A percentile compares a stretch with the other conserved stretches of the same genome.
phyloP scores from a whole-genome alignment of 176 grass and related monocot species.

The Puya raimondii region DNA sequence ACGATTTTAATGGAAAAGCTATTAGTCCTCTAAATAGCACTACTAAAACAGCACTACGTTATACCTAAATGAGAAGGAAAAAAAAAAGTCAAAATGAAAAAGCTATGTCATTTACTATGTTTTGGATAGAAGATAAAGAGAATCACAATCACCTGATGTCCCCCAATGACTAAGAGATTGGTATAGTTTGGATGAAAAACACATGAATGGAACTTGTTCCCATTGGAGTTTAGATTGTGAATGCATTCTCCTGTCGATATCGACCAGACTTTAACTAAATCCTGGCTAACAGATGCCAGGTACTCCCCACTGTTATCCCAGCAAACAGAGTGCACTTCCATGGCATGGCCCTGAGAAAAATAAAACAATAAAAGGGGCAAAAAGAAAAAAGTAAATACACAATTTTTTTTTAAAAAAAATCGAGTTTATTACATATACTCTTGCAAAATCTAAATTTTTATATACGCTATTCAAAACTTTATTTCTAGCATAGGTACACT shows the following conservation, averaged over 20 bases:
- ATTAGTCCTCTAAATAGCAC: too few relatives aligned
- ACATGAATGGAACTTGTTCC: constrained; percentile 96
- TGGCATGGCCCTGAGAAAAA: constrained; percentile 57
- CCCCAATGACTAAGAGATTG: constrained; percentile 83
- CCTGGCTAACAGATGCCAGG: constrained; percentile 89
- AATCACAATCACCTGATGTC: constrained; percentile 56
- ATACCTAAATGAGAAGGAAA: constrained; percentile 6
- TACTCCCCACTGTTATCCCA: constrained; percentile 83
- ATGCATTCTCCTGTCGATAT: constrained; percentile 72
- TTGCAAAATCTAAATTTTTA: background rate
- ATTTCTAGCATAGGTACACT: too few relatives aligned
- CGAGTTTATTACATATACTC: background rate
- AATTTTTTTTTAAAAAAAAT: background rate
- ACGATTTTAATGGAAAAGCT: too few relatives aligned
- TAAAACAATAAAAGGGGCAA: background rate
- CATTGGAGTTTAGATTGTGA: constrained; percentile 83
- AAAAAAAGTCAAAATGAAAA: background rate
- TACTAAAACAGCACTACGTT: too few relatives aligned
- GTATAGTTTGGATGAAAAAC: constrained; percentile 85
- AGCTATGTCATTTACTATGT: background rate
- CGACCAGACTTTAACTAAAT: constrained; percentile 94
- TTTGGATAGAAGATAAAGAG: background rate
- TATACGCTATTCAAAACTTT: background rate
- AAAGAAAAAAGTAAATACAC: background rate
- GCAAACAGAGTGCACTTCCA: constrained; percentile 84